phyloP scores from a whole-genome alignment of 371 early-diverging fungal genomes.

The Apophysomyces elegans region DNA sequence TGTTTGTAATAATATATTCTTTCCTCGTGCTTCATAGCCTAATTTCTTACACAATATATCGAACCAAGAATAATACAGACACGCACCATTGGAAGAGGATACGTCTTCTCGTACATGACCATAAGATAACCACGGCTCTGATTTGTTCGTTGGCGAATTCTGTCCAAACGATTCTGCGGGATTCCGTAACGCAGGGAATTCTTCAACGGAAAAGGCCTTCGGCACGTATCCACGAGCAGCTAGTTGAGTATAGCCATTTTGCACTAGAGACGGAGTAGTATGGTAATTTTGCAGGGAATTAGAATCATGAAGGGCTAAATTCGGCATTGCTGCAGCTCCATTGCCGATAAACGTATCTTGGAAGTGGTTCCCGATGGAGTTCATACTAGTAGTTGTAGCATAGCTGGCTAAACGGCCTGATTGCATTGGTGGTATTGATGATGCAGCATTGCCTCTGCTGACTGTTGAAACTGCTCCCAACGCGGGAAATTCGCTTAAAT shows the following conservation, averaged over 20 bases:
- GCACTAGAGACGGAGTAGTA: conserved; percentile 20
- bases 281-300: conserved; percentile 19
- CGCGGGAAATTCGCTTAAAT: conserved; percentile 56
- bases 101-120: conserved; percentile 9
- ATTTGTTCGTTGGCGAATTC: not conserved
- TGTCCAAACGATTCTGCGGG: conserved; percentile 8
- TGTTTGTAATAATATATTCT: too few species aligned
- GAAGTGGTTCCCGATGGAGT: conserved; percentile 29
- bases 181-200: conserved; percentile 53
- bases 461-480: conserved; percentile 45
- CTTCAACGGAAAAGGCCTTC: conserved; percentile 55
- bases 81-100: conserved; percentile 13
- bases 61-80: not conserved
- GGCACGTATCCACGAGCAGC: conserved; percentile 40
- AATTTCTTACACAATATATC: conserved; percentile 4
- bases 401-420: conserved; percentile 45
- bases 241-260: conserved; percentile 19
- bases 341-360: conserved; percentile 31
- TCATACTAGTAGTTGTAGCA: conserved; percentile 45
- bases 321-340: conserved; percentile 16
- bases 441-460: conserved; percentile 28
- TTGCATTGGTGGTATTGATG: conserved; percentile 28
- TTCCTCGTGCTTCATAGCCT: not conserved
- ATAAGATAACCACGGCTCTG: conserved; percentile 6
- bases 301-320: conserved; percentile 20